These are phyloP conservation scores for Inonotus hispidus DNA, from an alignment of 1,284 basidiomycete species.

Conservation along the genomic window DNA sequence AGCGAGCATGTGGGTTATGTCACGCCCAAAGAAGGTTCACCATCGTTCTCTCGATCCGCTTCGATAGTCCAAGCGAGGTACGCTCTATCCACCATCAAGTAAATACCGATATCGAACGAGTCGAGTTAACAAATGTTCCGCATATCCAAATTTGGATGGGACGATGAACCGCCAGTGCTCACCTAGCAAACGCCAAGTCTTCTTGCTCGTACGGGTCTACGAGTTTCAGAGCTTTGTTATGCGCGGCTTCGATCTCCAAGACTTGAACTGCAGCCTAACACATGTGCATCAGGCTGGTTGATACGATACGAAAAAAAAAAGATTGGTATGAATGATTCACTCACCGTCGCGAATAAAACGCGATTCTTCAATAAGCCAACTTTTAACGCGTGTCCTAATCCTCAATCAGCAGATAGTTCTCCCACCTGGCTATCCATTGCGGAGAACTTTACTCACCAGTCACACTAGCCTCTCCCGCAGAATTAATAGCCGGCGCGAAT, in stretches of 20 bases:
- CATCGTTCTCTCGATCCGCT: constrained; percentile 10
- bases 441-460: not conserved
- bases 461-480: not conserved
- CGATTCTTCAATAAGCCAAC: constrained; percentile 14
- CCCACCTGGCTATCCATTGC: too few relatives aligned
- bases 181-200: not conserved
- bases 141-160: not conserved
- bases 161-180: not conserved
- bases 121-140: too few relatives aligned
- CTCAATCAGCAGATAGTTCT: not conserved
- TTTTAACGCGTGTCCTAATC: constrained; percentile 9
- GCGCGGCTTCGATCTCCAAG: constrained; percentile 10
- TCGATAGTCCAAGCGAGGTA: constrained; percentile 13
- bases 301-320: too few relatives aligned
- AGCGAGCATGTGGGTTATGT: not conserved
- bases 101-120: not conserved
- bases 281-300: not conserved
- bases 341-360: constrained; percentile 14
- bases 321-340: not conserved
- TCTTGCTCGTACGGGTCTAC: constrained; percentile 5
- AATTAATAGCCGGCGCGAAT: constrained; percentile 11
- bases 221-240: constrained; percentile 1
- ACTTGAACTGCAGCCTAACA: constrained; percentile 8
- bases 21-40: not conserved
- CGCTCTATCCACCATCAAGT: not conserved